A percentile compares a stretch with the other conserved stretches of the same genome.
Conservation (phyloP, 352 stramenopile species). For the Phytophthora pisi region DNA sequence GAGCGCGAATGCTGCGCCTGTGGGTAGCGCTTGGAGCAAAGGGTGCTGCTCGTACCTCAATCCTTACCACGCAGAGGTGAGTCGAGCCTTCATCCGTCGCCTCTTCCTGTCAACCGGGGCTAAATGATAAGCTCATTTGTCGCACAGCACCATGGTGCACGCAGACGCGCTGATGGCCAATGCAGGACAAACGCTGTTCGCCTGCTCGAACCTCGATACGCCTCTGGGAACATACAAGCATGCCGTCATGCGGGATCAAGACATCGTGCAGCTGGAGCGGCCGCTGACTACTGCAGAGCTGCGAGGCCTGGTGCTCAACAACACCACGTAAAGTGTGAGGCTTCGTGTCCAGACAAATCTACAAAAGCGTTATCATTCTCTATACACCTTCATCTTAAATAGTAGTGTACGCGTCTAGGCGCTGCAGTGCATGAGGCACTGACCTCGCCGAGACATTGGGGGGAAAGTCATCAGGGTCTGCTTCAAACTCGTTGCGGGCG, state of each 20-base stretch:
- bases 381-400: constrained; percentile 23
- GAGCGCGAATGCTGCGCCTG: constrained; percentile 62
- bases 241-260: constrained; percentile 60
- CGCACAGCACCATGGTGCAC: constrained; percentile 52
- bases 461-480: constrained; percentile 35
- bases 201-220: constrained; percentile 54
- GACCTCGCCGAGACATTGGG: constrained; percentile 17
- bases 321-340: not conserved
- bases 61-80: constrained; percentile 62
- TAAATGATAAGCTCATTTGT: constrained; percentile 12
- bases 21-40: constrained; percentile 44
- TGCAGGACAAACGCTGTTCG: constrained; percentile 72
- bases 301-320: constrained; percentile 23
- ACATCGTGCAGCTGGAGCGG: constrained; percentile 58
- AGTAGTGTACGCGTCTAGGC: constrained; percentile 20
- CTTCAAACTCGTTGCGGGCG: constrained; percentile 25
- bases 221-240: constrained; percentile 69
- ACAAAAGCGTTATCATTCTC: constrained; percentile 22
- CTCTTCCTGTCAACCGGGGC: not conserved
- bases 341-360: constrained; percentile 14
- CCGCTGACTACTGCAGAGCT: constrained; percentile 40
- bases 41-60: constrained; percentile 28
- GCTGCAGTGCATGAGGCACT: constrained; percentile 6
- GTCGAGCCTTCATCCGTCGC: not conserved
- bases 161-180: constrained; percentile 52